These are phyloP conservation scores for Metschnikowia cerradonensis DNA, from an alignment of 805 yeast genomes.

Conservation along the genomic window DNA sequence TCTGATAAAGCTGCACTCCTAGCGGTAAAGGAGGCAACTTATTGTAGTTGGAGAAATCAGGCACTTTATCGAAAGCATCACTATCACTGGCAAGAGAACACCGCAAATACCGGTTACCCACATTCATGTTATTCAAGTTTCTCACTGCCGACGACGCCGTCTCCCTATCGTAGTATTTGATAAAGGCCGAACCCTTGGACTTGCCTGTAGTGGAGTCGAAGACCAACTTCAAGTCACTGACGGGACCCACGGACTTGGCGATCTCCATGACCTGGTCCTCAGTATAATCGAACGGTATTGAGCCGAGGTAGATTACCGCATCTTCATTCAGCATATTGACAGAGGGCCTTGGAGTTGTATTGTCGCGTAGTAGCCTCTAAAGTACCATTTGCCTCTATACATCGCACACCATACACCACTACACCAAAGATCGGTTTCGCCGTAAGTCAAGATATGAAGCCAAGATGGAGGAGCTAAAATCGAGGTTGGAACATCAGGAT, in stretches of 20 bases:
- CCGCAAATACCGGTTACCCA: slow-evolving; percentile 66
- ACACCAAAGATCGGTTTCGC: not conserved
- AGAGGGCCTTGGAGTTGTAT: no score
- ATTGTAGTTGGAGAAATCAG: slow-evolving; percentile 20
- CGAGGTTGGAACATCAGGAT: no score
- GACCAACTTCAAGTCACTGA: slow-evolving; percentile 64
- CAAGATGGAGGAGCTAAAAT: no score
- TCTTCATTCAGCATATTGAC: slow-evolving; percentile 10
- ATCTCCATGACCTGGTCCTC: slow-evolving; percentile 90
- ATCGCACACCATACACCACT: not conserved
- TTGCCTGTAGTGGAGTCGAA: slow-evolving; percentile 88
- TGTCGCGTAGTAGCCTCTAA: no score
- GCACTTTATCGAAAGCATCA: slow-evolving; percentile 16
- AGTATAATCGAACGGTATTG: slow-evolving; percentile 88
- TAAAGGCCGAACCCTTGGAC: slow-evolving; percentile 86
- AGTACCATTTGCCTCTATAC: not conserved
- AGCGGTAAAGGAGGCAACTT: slow-evolving; percentile 38
- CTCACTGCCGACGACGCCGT: slow-evolving; percentile 90
- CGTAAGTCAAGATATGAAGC: no score
- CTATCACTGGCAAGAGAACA: slow-evolving; percentile 69
- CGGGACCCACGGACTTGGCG: slow-evolving; percentile 86
- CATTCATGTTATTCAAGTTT: slow-evolving; percentile 72
- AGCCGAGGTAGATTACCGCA: slow-evolving; percentile 63
- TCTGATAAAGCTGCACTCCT: slow-evolving; percentile 39
- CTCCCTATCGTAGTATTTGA: slow-evolving; percentile 76